Base-by-base conservation (phyloP, 768 basidiomycete species). In the Boletus insuetus region DNA sequence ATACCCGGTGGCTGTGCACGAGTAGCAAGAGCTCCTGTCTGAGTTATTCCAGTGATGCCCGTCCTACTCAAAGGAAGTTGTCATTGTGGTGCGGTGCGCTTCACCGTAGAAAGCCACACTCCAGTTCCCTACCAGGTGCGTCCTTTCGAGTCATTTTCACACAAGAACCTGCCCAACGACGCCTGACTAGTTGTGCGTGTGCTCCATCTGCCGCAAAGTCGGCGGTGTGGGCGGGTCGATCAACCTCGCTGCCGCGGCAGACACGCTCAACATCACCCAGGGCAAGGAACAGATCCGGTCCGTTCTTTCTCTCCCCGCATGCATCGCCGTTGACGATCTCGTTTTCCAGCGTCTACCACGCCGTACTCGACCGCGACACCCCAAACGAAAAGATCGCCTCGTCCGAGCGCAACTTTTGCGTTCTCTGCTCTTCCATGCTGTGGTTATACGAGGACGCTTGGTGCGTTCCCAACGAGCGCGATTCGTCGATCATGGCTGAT, bases 141-240 rank as follows among this genome's bases (percentile, higher is more conserved):
- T 37, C 35, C 20, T 41, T 42, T 34, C 14, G 6, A 12, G 19
- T 9, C 4, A 20, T 5, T 22, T 22, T 1, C 20, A 19, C 10
- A 22, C 40, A 22, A 9, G n/a, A 12, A 41, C 20, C 7, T 5
- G n/a, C 1, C 9, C 3, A n/a, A 41, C 6, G 13, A 14, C 38
- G 9, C 8, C 6, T 1, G 38, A n/a, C 7, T n/a, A 53, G 81
- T 65, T 87, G 32, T 87, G 86, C 60, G 49, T 82, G 6, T 87
- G 86, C 64, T 86, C 84, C 34, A 86, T 87, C 57, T 87, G 86
- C 63, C 81, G 86, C 54, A 87, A 87, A 66, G 83, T 85, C 11
- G 85, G 85, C 38, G 86, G 86, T 14, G 71, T 71, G 0, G 83
- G 85, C 13, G 85, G 86, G 0, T 82, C 84, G 3, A 77, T 87